These are phyloP conservation scores for Globisporangium splendens DNA, from an alignment of 352 stramenopile genomes.

Conservation along the genomic window DNA sequence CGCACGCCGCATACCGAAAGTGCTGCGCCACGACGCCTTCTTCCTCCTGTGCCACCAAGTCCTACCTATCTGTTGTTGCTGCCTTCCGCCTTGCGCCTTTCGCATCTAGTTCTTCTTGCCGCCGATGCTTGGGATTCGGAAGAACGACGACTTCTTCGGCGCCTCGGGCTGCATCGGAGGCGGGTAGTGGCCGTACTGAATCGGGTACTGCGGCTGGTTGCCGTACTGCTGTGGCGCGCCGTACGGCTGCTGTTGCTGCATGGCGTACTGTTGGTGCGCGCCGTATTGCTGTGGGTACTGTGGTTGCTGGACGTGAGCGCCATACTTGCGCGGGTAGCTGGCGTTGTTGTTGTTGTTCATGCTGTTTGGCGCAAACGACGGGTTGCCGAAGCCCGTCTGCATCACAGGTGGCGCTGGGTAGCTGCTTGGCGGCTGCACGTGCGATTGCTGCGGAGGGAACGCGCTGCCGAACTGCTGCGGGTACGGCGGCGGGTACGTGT, in stretches of 20 bases:
- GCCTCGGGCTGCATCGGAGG: slow-evolving; percentile 44
- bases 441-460: slow-evolving; percentile 14
- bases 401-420: slow-evolving; percentile 16
- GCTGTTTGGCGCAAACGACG: neutral
- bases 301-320: slow-evolving; percentile 36
- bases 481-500: slow-evolving; percentile 54
- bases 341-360: slow-evolving; percentile 20
- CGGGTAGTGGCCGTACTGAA: slow-evolving; percentile 48
- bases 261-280: slow-evolving; percentile 13
- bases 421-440: neutral
- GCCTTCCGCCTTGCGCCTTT: neutral
- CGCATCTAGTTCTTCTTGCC: slow-evolving; percentile 76
- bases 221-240: slow-evolving; percentile 22
- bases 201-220: slow-evolving; percentile 41
- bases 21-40: too few relatives aligned
- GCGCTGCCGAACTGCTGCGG: slow-evolving; percentile 27
- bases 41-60: slow-evolving; percentile 2
- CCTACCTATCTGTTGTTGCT: slow-evolving; percentile 13
- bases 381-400: slow-evolving; percentile 16
- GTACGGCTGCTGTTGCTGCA: slow-evolving; percentile 8
- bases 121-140: slow-evolving; percentile 57
- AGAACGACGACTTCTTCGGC: slow-evolving; percentile 70
- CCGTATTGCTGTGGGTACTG: slow-evolving; percentile 18
- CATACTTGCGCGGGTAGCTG: slow-evolving; percentile 42
- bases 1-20: neutral